These are phyloP conservation scores for Dactylellina haptotyla DNA, from an alignment of 2,329 filamentous ascomycete genomes.

Conservation along the genomic window DNA sequence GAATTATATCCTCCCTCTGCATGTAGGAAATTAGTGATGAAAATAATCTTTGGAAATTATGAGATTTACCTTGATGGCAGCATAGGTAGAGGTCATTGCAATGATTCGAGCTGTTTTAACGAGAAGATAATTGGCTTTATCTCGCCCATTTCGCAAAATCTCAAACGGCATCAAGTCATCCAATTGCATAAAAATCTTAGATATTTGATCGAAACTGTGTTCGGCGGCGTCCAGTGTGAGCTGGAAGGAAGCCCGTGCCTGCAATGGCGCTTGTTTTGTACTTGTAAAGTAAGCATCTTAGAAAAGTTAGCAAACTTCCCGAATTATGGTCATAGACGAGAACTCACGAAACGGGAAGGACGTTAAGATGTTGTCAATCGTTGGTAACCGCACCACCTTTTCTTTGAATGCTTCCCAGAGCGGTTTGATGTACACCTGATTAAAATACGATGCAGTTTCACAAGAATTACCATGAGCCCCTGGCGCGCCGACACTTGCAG, in stretches of 20 bases:
- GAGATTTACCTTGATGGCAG: constrained; percentile 76
- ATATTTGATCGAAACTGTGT: constrained; percentile 88
- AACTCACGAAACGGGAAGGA: constrained; percentile 43
- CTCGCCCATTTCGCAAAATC: constrained; percentile 84
- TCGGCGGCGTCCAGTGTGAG: constrained; percentile 77
- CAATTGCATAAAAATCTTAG: constrained; percentile 89
- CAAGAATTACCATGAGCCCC: constrained; percentile 96
- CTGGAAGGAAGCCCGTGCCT: constrained; percentile 72
- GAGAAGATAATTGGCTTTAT: constrained; percentile 95
- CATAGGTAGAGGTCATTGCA: constrained; percentile 98
- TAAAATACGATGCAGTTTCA: constrained; percentile 97
- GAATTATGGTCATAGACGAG: not conserved
- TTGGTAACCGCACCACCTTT: constrained; percentile 63
- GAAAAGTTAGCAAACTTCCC: not conserved
- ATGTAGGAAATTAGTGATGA: constrained; percentile 1
- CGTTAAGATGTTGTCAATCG: constrained; percentile 57
- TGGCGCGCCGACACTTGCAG: constrained; percentile 82
- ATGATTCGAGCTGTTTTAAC: constrained; percentile 96
- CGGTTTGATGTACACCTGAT: constrained; percentile 87
- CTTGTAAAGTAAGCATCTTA: constrained; percentile 82
- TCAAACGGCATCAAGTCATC: constrained; percentile 96
- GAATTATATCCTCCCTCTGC: constrained; percentile 81
- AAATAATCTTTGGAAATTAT: not conserved
- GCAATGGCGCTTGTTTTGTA: constrained; percentile 86
- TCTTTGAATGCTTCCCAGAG: constrained; percentile 88